Conservation (phyloP, 495 filamentous ascomycete genomes). For the Lepidopterella palustris region DNA sequence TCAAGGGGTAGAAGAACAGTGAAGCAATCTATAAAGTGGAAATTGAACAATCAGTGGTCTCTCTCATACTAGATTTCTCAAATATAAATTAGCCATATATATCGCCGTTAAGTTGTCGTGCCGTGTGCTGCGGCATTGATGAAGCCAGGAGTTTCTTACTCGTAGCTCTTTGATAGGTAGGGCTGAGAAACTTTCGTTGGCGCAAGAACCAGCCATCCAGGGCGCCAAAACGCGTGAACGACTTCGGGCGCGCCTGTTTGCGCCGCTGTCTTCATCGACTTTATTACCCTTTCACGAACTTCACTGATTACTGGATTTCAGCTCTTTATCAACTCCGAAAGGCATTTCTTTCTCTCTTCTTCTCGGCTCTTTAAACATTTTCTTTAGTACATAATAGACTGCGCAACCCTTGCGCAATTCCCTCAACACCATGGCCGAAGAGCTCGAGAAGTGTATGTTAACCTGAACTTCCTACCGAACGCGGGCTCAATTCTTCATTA, state of each 20-base stretch:
- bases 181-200: too few species aligned
- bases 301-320: too few species aligned
- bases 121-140: not conserved
- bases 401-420: not conserved
- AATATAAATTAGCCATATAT: too few species aligned
- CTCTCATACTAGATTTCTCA: not conserved
- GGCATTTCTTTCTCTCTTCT: not conserved
- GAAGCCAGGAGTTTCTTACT: not conserved
- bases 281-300: too few species aligned
- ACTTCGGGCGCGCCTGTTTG: not conserved
- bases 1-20: not conserved
- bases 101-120: too few species aligned
- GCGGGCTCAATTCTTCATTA: conserved; percentile 3
- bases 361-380: not conserved
- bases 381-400: not conserved
- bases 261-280: too few species aligned
- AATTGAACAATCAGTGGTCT: not conserved
- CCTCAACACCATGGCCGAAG: conserved; percentile 2
- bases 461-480: not conserved
- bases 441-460: conserved; percentile 4
- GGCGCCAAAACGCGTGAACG: not conserved
- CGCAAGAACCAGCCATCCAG: not conserved
- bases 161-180: not conserved
- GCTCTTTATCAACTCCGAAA: too few species aligned
- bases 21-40: not conserved